Evolutionary conservation across 306 rosid species (phyloP), one percentile per base, ranked within the genome.

Genomic region (Vicia faba): DNA sequence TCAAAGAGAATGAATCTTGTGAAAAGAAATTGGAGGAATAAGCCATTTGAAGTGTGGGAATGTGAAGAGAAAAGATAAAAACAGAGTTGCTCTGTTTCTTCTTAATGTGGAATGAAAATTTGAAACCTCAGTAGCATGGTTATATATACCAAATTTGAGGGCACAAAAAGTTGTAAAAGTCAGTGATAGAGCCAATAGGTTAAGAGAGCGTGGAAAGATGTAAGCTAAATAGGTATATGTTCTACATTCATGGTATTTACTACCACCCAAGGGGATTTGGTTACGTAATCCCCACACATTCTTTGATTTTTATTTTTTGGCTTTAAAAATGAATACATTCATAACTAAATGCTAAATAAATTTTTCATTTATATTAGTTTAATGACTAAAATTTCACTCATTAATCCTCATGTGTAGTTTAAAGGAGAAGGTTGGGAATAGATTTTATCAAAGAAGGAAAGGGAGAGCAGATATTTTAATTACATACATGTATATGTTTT

Each of bases 11-110:
- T 3, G 83, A 44, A 1, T 81, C 82, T 63, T 72, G 75, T 3
- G 92, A 86, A 0, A 87, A 85, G 68, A 84, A 50, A 7, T 81
- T 83, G 0, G 89, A 54, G 62, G 79, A 64, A 39, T 55, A 50
- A 55, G 75, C 76, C 82, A 80, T 82, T 69, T 33, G 29, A 60
- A 71, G 29, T 15, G 48, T 2, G 11, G 10, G 35, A 23, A 36
- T 1, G 0, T 7, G 54, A 11, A 53, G 16, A 53, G 60, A 25
- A 3, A 5, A 25, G 16, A 7, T 28, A 40, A 15, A 7, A 25
- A 38, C 41, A 36, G 49, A 64, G 49, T 40, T 28, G 12, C 60
- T 75, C 63, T 66, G 79, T 58, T 66, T 58, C 16, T 44, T 38
- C 1, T 5, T 0, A 10, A 44, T 26, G 8, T 62, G 5, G 31